Base-by-base conservation (phyloP, 192 early-diverging fungal species). In the Chytriomyces confervae region DNA sequence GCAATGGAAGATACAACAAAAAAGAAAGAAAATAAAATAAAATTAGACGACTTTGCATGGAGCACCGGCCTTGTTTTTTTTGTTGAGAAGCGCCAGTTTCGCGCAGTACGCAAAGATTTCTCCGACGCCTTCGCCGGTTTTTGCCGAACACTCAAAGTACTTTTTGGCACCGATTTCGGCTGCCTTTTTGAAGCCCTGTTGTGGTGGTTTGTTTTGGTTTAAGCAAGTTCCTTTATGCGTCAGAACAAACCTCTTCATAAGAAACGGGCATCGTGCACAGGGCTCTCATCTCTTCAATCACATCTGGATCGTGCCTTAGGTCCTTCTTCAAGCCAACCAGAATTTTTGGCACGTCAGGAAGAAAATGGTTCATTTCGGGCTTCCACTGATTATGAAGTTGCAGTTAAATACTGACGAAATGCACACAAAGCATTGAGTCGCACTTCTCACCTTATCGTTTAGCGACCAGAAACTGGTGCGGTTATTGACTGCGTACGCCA, bases 61-160 rank as follows among this genome's bases (percentile, higher is more conserved):
- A 16, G 72, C 43, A 16, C 53, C 36, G 11, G 66, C 53, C 20
- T 63, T 77, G 36, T 60, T 61, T 49, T 72, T 79, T 29, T n/a
- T 7, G 7, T 29, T 16, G 16, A 82, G 64, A 11, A 89, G 23
- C 2, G 91, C 84, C 47, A 88, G 75, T 77, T 88, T 90, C 18
- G 92, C 90, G n/a, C 90, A 91, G 68, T 80, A 81, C 66, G 81
- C 80, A 81, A 93, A 93, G 5, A 93, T 82, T 47, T 90, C 91
- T 43, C 81, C 79, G 43, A 94, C 89, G 24, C 92, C 91, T 69
- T 92, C 90, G 5, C 87, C 86, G 6, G 90, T 91, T 77, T 88
- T 91, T 36, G 94, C 90, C 69, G 93, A 93, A 79, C 93, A 95
- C 73, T 96, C 95, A 68, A 94, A 89, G 77, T 94, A 95, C 65